Conservation (phyloP, 441 rosid species). For the Croton setiger region DNA sequence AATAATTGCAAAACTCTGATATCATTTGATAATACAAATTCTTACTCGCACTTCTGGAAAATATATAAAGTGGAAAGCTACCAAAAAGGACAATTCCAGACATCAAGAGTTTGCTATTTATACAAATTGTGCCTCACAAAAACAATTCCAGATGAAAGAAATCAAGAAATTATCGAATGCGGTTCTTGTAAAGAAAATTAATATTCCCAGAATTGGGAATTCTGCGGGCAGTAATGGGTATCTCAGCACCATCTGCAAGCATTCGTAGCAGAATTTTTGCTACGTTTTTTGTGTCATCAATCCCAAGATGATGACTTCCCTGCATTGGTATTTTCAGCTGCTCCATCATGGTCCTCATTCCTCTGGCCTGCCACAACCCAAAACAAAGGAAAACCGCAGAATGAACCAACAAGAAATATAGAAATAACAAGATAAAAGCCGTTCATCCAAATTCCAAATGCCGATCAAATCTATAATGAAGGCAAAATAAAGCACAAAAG, state of each 20-base stretch:
- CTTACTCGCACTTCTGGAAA: too few species aligned
- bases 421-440: background rate
- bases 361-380: slow-evolving; percentile 59
- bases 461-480: background rate
- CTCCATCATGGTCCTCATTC: slow-evolving; percentile 91
- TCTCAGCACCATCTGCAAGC: slow-evolving; percentile 68
- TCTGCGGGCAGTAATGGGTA: slow-evolving; percentile 75
- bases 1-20: too few species aligned
- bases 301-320: slow-evolving; percentile 93
- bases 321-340: slow-evolving; percentile 54
- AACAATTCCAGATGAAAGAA: background rate
- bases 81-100: background rate
- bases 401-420: background rate
- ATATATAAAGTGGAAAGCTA: background rate
- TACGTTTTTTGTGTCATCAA: slow-evolving; percentile 85
- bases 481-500: slow-evolving; percentile 2
- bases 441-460: background rate
- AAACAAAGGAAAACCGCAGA: slow-evolving; percentile 9
- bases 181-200: slow-evolving; percentile 53
- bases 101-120: background rate
- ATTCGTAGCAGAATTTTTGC: slow-evolving; percentile 75
- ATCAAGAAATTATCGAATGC: slow-evolving; percentile 27
- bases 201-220: slow-evolving; percentile 42
- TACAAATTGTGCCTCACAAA: background rate
- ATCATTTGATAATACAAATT: too few species aligned